Base-by-base conservation (phyloP, 225 moss, liverwort and hornwort species). In the Marchantia paleacea region DNA sequence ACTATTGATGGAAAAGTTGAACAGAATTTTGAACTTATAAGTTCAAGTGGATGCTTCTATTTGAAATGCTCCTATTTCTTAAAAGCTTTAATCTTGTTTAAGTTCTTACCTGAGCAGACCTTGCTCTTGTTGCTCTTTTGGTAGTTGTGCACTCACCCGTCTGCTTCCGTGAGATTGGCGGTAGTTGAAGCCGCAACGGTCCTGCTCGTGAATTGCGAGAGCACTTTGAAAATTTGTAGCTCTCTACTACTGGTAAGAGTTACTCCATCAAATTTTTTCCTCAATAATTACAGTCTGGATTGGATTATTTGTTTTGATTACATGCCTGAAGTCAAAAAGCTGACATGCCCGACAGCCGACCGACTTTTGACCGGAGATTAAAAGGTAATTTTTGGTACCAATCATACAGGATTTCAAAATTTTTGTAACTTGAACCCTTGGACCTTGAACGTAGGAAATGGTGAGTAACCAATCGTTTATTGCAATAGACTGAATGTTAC, bases 61-160 rank as follows among this genome's bases (percentile, higher is more conserved):
- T n/a, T n/a, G n/a, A n/a, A n/a, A n/a, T 18, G 48, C 15, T 19
- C n/a, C n/a, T n/a, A n/a, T n/a, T 10, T 18, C 4, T 52, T 0
- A 10, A 74, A 14, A 7, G 6, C 52, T 9, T 29, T 6, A 7
- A 26, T 55, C 18, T 74, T 28, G 11, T 29, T 19, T 13, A 58
- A 68, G 19, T 62, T 58, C 52, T 84, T 53, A 66, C 10, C 51
- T 82, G 51, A 78, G 65, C 80, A 57, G 72, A n/a, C 18, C 60
- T 14, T n/a, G 19, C 52, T 47, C 71, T 49, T 69, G 57, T 26
- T 83, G 76, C 68, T 66, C 74, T 25, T 69, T 10, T 65, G 79
- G 81, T 78, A 97, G 97, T 86, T 95, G 30, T 97, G 99, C 80
- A 90, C 90, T 22, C 99, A 99, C 89, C 93, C 89, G 77, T 91